These are phyloP conservation scores for Gossypium herbaceum DNA, from an alignment of 345 rosid genomes.

Conservation along the genomic window DNA sequence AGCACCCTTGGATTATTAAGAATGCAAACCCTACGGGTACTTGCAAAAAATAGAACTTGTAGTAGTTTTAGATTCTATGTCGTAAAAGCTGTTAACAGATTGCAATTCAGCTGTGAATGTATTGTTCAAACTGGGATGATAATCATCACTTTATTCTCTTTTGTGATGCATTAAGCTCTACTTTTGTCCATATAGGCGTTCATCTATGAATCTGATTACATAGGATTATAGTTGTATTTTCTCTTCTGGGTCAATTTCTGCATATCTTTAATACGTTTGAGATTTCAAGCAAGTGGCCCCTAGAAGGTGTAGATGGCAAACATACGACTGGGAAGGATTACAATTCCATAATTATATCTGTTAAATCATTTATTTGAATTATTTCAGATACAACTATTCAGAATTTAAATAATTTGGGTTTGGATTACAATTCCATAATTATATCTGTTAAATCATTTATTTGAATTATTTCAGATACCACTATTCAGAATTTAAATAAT, in stretches of 20 bases:
- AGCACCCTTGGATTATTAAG: constrained; percentile 85
- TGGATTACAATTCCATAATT: too few species aligned
- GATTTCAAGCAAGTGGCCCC: constrained; percentile 34
- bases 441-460: too few species aligned
- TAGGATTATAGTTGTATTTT: neutral
- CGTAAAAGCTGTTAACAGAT: neutral
- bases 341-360: too few species aligned
- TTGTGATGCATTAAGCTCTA: neutral
- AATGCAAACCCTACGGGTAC: constrained; percentile 68
- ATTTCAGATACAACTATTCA: too few species aligned
- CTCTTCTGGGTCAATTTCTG: neutral
- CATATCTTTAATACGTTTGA: neutral
- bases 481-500: too few species aligned
- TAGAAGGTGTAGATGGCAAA: constrained; percentile 34
- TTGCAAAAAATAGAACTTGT: constrained; percentile 24
- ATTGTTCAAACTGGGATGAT: neutral
- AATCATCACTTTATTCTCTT: neutral
- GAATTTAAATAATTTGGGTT: too few species aligned
- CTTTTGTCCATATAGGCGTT: neutral
- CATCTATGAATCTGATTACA: neutral
- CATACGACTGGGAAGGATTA: constrained; percentile 22
- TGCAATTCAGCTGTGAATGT: neutral
- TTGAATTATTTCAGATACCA: too few species aligned
- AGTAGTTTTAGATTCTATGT: neutral
- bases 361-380: too few species aligned